Percentiles rank a stretch among this genome's conserved stretches.
Evolutionary conservation across 805 yeast species (phyloP).

Genomic region (Schwanniomyces pseudopolymorphus): DNA sequence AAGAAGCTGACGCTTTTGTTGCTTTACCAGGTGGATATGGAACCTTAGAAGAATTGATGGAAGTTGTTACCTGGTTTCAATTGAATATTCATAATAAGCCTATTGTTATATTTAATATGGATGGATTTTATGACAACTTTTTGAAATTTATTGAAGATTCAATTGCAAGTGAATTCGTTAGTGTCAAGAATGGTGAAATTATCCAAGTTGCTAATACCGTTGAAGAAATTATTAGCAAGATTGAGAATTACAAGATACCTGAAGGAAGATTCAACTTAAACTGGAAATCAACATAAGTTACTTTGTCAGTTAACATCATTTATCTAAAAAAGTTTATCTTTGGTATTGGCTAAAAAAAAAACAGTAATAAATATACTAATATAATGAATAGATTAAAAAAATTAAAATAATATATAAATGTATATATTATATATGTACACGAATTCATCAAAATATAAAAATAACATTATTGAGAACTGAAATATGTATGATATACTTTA

Average conservation of each 20-base stretch:
- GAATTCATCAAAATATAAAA: neutral
- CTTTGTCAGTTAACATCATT: neutral
- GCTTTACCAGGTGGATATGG: constrained; percentile 95
- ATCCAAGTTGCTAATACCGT: constrained; percentile 66
- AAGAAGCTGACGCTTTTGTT: constrained; percentile 80
- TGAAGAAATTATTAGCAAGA: constrained; percentile 63
- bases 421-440: neutral
- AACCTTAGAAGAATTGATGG: constrained; percentile 85
- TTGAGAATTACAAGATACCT: constrained; percentile 63
- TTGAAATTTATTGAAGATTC: constrained; percentile 60
- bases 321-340: too few relatives aligned
- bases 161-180: constrained; percentile 65
- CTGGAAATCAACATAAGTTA: constrained; percentile 48
- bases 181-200: constrained; percentile 63
- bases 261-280: constrained; percentile 71
- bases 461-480: neutral
- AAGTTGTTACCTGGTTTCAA: constrained; percentile 88
- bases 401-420: neutral
- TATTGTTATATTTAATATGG: constrained; percentile 69
- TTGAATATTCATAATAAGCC: constrained; percentile 84
- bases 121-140: constrained; percentile 78
- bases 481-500: neutral
- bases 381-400: neutral
- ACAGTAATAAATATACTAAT: neutral
- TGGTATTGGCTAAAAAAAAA: neutral